Base-by-base conservation (phyloP, 371 early-diverging fungal species). In the Syncephalastrum contaminatum region DNA sequence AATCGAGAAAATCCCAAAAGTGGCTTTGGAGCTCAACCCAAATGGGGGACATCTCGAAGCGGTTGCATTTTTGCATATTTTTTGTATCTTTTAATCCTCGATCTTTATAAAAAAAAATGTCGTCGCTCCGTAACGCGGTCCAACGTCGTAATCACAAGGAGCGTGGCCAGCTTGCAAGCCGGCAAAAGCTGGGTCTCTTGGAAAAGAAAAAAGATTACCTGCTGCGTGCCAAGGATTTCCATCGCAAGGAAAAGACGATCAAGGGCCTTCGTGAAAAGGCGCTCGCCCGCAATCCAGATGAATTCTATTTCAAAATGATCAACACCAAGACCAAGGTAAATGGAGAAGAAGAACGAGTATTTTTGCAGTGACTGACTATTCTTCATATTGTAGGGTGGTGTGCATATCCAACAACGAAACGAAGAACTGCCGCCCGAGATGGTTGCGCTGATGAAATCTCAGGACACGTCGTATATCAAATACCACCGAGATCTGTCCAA, bases 191-290 rank as follows among this genome's bases (percentile, higher is more conserved):
- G 22, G 98, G 97, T 5, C 75, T 95, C 14, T 83, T 98, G 24
- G 98, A 98, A 64, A 98, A 97, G 83, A 89, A 97, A 67, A 98
- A 97, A 73, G 98, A 98, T 75, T 98, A 98, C 80, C 82, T 92
- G 25, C 83, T 94, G 46, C 95, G 98, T 80, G 96, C 98, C 25
- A 80, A 75, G 64, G 94, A 97, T 76, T 96, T 83, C 70, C 90
- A 93, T 70, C 68, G 67, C 39, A 97, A 98, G 70, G 86, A 95
- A 72, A 81, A 87, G 41, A 79, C 85, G 43, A 76, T 98, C 53
- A 90, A 88, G 72, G 83, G 86, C 18, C 79, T 98, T 72, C 77
- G 85, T 44, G 87, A 91, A 62, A 94, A 93, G 70, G 98, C 98
- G 4, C 69, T 85, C 27, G 78, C 84, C 56, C 77, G 89, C 58